Conservation (phyloP, 768 basidiomycete species). For the Lactifluus volemus region DNA sequence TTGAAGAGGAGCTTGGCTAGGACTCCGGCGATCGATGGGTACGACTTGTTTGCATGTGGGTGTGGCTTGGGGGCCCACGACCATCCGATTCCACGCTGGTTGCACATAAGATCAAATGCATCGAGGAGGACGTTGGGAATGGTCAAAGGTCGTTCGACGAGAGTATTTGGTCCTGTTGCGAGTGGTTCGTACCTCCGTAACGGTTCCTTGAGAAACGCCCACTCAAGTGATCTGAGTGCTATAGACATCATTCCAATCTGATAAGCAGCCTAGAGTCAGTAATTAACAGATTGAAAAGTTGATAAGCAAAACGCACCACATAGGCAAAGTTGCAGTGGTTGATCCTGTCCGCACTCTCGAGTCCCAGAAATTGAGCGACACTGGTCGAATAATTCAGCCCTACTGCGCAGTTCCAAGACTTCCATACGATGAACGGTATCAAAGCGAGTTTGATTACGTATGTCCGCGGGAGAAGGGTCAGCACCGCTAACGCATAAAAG, state of each 20-base stretch:
- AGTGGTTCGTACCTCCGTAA: constrained; percentile 1
- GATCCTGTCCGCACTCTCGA: not conserved
- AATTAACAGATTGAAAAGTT: not conserved
- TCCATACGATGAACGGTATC: not conserved
- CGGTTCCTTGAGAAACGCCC: constrained; percentile 1
- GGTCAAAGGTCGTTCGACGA: not conserved
- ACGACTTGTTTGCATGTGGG: not conserved
- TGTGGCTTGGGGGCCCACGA: constrained; percentile 4
- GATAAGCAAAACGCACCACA: not conserved
- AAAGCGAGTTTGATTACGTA: not conserved
- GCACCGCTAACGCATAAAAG: constrained; percentile 1
- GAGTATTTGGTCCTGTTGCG: not conserved
- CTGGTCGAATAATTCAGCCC: not conserved
- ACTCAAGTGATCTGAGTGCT: not conserved
- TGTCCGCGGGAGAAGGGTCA: constrained; percentile 8
- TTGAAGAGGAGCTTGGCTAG: not conserved
- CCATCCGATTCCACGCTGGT: not conserved
- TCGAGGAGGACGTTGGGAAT: constrained; percentile 4
- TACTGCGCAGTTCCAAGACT: not conserved
- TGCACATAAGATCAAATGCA: constrained; percentile 7
- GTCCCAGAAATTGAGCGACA: not conserved
- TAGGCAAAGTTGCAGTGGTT: constrained; percentile 3
- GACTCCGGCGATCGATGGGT: not conserved
- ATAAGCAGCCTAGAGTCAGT: too few species aligned
- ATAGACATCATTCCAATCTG: not conserved